phyloP scores from a whole-genome alignment of 371 early-diverging fungal genomes.

The Apophysomyces ossiformis region DNA sequence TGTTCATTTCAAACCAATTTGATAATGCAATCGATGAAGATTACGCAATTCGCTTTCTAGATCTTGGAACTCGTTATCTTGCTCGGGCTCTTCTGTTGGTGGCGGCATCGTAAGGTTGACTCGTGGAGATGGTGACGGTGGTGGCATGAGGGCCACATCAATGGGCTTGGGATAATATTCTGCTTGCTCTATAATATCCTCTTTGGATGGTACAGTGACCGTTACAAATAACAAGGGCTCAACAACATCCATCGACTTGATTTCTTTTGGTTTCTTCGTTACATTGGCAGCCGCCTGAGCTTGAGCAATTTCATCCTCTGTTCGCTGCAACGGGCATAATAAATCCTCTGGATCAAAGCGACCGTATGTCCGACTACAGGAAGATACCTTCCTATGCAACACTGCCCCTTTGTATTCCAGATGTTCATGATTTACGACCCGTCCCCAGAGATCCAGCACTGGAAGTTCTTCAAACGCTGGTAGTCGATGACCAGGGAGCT shows the following conservation, averaged over 20 bases:
- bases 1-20: too few species aligned
- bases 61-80: conserved; percentile 43
- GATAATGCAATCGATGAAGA: conserved; percentile 17
- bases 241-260: conserved; percentile 26
- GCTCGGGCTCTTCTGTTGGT: conserved; percentile 25
- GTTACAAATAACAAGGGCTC: conserved; percentile 41
- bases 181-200: conserved; percentile 25
- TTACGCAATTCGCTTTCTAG: conserved; percentile 34
- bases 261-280: conserved; percentile 21
- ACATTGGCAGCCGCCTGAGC: conserved; percentile 24
- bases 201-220: conserved; percentile 15
- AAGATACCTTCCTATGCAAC: conserved; percentile 58
- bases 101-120: background rate
- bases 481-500: conserved; percentile 57
- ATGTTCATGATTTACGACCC: conserved; percentile 46
- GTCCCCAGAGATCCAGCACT: conserved; percentile 66
- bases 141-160: conserved; percentile 41
- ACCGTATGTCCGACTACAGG: conserved; percentile 44
- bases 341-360: conserved; percentile 53
- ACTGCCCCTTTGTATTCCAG: conserved; percentile 48
- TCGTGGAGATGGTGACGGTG: background rate
- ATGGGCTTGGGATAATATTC: conserved; percentile 41
- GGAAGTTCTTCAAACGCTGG: conserved; percentile 60
- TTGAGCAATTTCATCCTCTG: conserved; percentile 9
- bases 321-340: conserved; percentile 39